A percentile compares a stretch with the other conserved stretches of the same genome.
Conservation (phyloP, 208 protist species). For the Perkinsela sp. region DNA sequence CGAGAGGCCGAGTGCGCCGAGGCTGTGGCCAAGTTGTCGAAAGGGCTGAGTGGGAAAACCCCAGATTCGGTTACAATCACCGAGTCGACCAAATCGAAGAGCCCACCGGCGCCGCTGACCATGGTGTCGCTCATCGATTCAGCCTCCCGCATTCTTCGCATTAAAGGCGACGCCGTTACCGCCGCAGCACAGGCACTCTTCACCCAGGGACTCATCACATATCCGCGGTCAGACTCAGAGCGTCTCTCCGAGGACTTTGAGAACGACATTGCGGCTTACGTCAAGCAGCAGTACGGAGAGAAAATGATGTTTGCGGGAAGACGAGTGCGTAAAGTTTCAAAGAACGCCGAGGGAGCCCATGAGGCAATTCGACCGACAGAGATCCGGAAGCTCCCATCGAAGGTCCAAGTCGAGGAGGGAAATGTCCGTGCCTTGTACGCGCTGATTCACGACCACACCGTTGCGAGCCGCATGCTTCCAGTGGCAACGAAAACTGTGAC, state of each 20-base stretch:
- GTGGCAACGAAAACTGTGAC: background rate
- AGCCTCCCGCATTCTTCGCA: constrained; percentile 39
- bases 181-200: constrained; percentile 50
- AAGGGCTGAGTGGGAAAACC: background rate
- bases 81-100: constrained; percentile 9
- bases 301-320: constrained; percentile 22
- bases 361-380: constrained; percentile 62
- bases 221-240: constrained; percentile 53
- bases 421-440: background rate
- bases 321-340: constrained; percentile 1
- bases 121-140: constrained; percentile 56
- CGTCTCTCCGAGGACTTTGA: constrained; percentile 70
- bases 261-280: constrained; percentile 85
- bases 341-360: constrained; percentile 62
- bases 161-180: constrained; percentile 36
- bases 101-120: constrained; percentile 39
- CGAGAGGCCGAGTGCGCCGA: background rate
- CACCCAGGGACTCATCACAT: constrained; percentile 59
- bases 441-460: background rate
- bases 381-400: constrained; percentile 7
- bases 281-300: constrained; percentile 89
- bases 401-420: background rate
- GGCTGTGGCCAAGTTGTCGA: background rate
- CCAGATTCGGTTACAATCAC: background rate
- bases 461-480: background rate